Evolutionary conservation across 2,329 filamentous ascomycete species (phyloP), one percentile per base, ranked within the genome.

Genomic region (Arthrinium puccinioides): DNA sequence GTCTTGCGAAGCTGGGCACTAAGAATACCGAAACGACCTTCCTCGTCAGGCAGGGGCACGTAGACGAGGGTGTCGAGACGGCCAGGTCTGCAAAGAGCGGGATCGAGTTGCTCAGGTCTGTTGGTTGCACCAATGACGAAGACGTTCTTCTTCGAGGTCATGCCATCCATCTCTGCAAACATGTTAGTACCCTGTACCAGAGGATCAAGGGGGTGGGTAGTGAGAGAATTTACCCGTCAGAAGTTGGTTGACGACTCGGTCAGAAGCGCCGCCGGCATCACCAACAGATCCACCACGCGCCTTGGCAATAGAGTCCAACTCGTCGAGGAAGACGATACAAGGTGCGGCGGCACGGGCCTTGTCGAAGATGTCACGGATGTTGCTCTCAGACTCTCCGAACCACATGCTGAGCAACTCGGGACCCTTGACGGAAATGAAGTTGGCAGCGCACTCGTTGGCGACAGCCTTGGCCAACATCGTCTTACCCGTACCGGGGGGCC

Each of bases 91-190:
- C 90, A 96, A 53, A 98, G 78, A 52, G 92, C 92, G 61, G 92
- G 92, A 65, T 98, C 92, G 43, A 98, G 85, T 72, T 97, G 92
- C 72, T 98, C 92, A 29, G 92, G 92, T 72, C 92, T 79, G 74
- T 98, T 98, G 66, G 92, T 98, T 31, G 92, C 92, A 63, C 92
- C 92, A 54, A 98, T 98, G 49, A 98, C 92, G 68, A 98, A 98
- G 48, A 98, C 92, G 63, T 98, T 98, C 85, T 98, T 98, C 86
- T 98, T 98, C 26, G 90, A 96, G 31, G 90, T 97, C 90, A 97
- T 97, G 55, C 90, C 90, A 52, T 97, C 90, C 90, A 97, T 96
- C 79, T 97, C 87, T 84, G 21, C 32, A 9, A 37, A 30, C 53
- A 78, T 40, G 35, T 30, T 20, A 23, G 27, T 18, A n/a, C 20